Conservation (phyloP, 371 early-diverging fungal genomes). For the Synchytrium microbalum region DNA sequence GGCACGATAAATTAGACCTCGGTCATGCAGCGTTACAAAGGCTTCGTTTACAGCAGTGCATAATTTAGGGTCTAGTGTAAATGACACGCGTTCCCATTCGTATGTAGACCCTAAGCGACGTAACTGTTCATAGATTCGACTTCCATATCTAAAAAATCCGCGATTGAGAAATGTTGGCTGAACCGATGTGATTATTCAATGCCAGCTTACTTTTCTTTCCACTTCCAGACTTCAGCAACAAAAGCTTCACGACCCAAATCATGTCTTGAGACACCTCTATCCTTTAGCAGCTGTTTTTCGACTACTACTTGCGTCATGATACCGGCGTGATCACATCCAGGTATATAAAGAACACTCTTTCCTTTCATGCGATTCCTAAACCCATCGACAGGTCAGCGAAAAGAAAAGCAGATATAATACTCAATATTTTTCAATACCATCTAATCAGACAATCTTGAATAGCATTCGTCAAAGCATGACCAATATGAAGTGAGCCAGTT, state of each 20-base stretch:
- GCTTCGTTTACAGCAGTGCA: slow-evolving; percentile 88
- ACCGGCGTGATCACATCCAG: slow-evolving; percentile 99
- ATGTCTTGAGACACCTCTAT: slow-evolving; percentile 77
- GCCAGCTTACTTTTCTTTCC: slow-evolving; percentile 79
- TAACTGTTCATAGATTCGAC: slow-evolving; percentile 86
- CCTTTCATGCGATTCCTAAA: slow-evolving; percentile 94
- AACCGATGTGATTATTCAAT: background rate
- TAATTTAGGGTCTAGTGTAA: slow-evolving; percentile 92
- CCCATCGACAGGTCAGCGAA: background rate
- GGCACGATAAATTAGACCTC: slow-evolving; percentile 96
- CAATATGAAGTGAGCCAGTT: slow-evolving; percentile 97
- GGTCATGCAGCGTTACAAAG: slow-evolving; percentile 92
- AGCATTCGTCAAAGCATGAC: slow-evolving; percentile 95
- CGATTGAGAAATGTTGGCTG: background rate
- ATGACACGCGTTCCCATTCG: slow-evolving; percentile 90
- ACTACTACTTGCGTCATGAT: slow-evolving; percentile 99
- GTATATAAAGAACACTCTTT: slow-evolving; percentile 89
- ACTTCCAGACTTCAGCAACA: slow-evolving; percentile 87
- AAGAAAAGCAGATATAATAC: slow-evolving; percentile 6
- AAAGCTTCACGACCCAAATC: slow-evolving; percentile 93
- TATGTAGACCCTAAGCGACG: slow-evolving; percentile 89
- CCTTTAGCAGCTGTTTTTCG: slow-evolving; percentile 88
- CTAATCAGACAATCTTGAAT: slow-evolving; percentile 97
- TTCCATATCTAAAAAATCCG: slow-evolving; percentile 40
- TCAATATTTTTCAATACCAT: slow-evolving; percentile 46